Percentiles rank a stretch among this genome's conserved stretches.
Evolutionary conservation across 139 green algal species (phyloP).

Genomic region (Deuterostichococcus epilithicus): DNA sequence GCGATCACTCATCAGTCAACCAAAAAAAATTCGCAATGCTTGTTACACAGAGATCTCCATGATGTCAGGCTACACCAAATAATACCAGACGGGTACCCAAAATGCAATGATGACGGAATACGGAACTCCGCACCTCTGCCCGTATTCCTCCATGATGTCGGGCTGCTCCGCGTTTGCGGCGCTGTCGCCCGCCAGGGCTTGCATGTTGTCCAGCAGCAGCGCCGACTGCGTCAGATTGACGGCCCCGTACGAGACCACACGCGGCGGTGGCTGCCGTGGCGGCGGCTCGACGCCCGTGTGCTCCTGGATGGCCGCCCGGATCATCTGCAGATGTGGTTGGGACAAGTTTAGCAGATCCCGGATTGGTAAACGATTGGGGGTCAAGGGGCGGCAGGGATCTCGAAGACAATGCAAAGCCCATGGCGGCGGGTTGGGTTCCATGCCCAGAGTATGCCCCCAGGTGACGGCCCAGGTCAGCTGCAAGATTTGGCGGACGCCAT

Average conservation of each 20-base stretch:
- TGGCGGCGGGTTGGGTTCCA: too few relatives aligned
- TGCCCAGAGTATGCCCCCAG: too few relatives aligned
- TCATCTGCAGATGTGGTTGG: too few relatives aligned
- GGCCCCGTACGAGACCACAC: constrained; percentile 18
- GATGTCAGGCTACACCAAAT: neutral
- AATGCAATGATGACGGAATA: neutral
- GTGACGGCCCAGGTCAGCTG: too few relatives aligned
- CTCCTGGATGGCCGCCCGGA: constrained; percentile 31
- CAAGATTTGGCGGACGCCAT: too few relatives aligned
- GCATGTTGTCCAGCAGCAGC: constrained; percentile 31
- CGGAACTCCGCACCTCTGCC: constrained; percentile 29
- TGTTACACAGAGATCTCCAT: neutral
- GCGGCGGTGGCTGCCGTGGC: constrained; percentile 17
- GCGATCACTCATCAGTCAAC: too few relatives aligned
- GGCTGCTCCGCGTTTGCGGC: constrained; percentile 30
- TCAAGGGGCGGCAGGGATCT: too few relatives aligned
- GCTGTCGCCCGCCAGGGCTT: constrained; percentile 13
- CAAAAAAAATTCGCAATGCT: neutral
- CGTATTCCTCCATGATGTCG: constrained; percentile 56
- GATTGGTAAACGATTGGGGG: too few relatives aligned
- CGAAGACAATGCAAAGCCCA: too few relatives aligned
- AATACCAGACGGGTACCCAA: neutral
- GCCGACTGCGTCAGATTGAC: constrained; percentile 25
- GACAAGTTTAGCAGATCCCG: too few relatives aligned
- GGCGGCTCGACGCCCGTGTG: constrained; percentile 28